Evolutionary conservation across 352 stramenopile genomes (phyloP), one percentile per base, ranked within the genome.

Genomic region (Phytophthora litchii): DNA sequence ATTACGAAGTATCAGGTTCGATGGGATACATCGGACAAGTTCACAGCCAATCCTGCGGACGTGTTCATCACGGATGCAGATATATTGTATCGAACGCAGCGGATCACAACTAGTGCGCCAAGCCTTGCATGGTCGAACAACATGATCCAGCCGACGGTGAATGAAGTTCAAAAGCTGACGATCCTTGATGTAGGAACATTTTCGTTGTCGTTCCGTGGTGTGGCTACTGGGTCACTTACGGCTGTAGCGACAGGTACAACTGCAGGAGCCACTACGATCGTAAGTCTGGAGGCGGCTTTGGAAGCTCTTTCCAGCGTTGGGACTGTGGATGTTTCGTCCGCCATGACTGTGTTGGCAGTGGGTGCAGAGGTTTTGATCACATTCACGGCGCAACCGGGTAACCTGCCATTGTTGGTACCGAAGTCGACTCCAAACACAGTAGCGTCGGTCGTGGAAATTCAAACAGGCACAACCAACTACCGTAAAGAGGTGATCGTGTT

Each of bases 401-500:
- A 74, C 20, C 51, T 92, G 1, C 82, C 84, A 4, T 10, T 76
- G 9, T 23, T 94, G 20, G 29, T 12, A 34, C 7, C 10, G 3
- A 31, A 8, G 10, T 7, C 29, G 1, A 32, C 14, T 11, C 35
- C 5, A 34, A 13, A n/a, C 11, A 63, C 4, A 67, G 53, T 63
- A 0, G 72, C 71, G 2, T 74, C 64, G 4, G 51, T 89, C 14
- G 48, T 49, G 0, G 64, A 77, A 50, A 50, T 49, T 0, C 60
- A 60, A 16, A 36, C 44, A 3, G 84, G 84, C 0, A 63, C 50
- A 32, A 84, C 82, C 5, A 89, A 79, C 27, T 92, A 80, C 50
- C 76, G 78, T 11, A 92, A 92, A 54, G 77, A 90, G 52, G 62
- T 87, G 19, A 29, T 81, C 0, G 74, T 90, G 9, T 87, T 92